Percentiles rank a stretch among this genome's conserved stretches.
Evolutionary conservation across 176 grass and related monocot species (phyloP).

Genomic region (Carex myosuroides): DNA sequence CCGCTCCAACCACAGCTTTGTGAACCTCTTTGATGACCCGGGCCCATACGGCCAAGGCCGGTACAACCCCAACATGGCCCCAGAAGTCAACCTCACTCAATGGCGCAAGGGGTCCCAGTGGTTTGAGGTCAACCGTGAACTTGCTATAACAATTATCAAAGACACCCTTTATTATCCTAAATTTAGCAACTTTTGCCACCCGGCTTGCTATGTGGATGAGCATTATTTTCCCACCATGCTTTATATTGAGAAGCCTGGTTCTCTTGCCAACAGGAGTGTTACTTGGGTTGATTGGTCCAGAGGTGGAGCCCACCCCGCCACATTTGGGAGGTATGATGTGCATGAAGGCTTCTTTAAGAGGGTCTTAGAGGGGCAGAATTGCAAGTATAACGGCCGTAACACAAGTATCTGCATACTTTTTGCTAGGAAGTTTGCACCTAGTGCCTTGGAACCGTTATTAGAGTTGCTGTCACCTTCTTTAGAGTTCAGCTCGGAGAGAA

Average conservation of each 20-base stretch:
- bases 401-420: constrained; percentile 61
- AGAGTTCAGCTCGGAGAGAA: constrained; percentile 33
- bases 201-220: constrained; percentile 81
- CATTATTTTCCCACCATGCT: constrained; percentile 97
- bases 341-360: constrained; percentile 62
- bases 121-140: constrained; percentile 69
- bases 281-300: constrained; percentile 95
- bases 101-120: constrained; percentile 97
- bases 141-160: constrained; percentile 47
- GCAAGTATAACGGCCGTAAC: constrained; percentile 64
- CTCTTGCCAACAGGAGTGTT: constrained; percentile 76
- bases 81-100: constrained; percentile 71
- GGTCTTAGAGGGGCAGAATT: constrained; percentile 42
- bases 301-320: constrained; percentile 93
- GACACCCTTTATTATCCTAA: constrained; percentile 76
- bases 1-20: constrained; percentile 58
- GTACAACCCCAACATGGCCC: constrained; percentile 76
- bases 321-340: constrained; percentile 67
- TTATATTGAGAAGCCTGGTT: constrained; percentile 59
- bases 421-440: constrained; percentile 85
- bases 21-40: constrained; percentile 63
- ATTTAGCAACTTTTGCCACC: constrained; percentile 80
- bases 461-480: constrained; percentile 46
- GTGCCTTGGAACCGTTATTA: constrained; percentile 66
- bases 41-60: constrained; percentile 83